phyloP scores from a whole-genome alignment of 1,284 basidiomycete species.

The Vanrija humicola region DNA sequence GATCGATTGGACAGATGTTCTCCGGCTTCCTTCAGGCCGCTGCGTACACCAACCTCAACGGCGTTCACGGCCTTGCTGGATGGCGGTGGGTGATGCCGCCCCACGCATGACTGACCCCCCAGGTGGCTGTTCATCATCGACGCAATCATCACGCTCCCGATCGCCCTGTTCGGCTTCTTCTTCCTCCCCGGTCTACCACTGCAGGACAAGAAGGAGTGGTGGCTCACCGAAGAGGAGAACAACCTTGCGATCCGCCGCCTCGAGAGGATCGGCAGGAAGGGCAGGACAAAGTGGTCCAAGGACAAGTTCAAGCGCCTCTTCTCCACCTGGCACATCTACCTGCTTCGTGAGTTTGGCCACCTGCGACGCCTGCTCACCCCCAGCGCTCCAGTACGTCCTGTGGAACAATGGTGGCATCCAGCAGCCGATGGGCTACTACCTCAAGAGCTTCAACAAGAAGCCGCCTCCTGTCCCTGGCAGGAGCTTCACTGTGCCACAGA shows the following conservation, averaged over 20 bases:
- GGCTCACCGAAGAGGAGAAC: constrained; percentile 27
- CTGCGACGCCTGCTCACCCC: neutral
- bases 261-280: constrained; percentile 17
- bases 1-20: constrained; percentile 34
- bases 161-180: constrained; percentile 36
- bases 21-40: constrained; percentile 40
- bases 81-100: constrained; percentile 29
- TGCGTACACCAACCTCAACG: constrained; percentile 36
- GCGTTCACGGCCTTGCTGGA: constrained; percentile 31
- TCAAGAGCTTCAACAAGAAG: constrained; percentile 38
- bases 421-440: constrained; percentile 35
- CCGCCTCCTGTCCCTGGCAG: constrained; percentile 31
- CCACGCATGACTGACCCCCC: neutral
- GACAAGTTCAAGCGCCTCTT: constrained; percentile 21
- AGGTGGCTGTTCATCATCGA: constrained; percentile 25
- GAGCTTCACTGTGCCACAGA: constrained; percentile 27
- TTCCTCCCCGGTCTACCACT: constrained; percentile 38
- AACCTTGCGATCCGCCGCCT: constrained; percentile 25
- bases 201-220: constrained; percentile 27
- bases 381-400: constrained; percentile 31
- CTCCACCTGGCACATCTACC: constrained; percentile 36
- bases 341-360: constrained; percentile 25
- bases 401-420: constrained; percentile 34
- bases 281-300: constrained; percentile 22
- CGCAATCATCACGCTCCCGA: constrained; percentile 37